Evolutionary conservation across 139 green algal species (phyloP).

Genomic region (Tetradesmus obliquus): DNA sequence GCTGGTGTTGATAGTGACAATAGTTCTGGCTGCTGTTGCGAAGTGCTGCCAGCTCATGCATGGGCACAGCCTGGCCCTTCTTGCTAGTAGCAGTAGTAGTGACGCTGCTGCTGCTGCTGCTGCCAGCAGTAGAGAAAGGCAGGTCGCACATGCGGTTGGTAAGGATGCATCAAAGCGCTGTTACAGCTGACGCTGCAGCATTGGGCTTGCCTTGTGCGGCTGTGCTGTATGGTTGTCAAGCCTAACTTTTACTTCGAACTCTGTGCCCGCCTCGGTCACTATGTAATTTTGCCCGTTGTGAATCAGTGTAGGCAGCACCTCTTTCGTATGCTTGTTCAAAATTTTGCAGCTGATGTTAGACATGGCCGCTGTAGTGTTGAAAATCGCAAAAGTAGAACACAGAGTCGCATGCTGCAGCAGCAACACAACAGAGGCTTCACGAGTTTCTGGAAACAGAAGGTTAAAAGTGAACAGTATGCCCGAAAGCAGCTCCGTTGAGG

Average conservation of each 20-base stretch:
- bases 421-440: neutral
- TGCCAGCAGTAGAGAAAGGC: no score
- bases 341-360: neutral
- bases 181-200: no score
- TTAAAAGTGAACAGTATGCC: no score
- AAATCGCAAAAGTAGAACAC: neutral
- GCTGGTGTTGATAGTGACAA: no score
- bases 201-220: neutral
- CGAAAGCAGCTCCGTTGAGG: neutral
- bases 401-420: neutral
- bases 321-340: neutral
- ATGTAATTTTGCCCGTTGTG: neutral
- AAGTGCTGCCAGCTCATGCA: no score
- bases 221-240: neutral
- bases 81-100: no score
- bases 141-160: no score
- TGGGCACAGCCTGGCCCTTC: no score
- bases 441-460: no score
- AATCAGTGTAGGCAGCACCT: neutral
- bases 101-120: neutral
- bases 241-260: neutral
- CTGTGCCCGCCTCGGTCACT: neutral
- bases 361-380: neutral
- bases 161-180: no score
- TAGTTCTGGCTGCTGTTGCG: no score